Conservation (phyloP, 768 basidiomycete species). For the Podaxis sp. region DNA sequence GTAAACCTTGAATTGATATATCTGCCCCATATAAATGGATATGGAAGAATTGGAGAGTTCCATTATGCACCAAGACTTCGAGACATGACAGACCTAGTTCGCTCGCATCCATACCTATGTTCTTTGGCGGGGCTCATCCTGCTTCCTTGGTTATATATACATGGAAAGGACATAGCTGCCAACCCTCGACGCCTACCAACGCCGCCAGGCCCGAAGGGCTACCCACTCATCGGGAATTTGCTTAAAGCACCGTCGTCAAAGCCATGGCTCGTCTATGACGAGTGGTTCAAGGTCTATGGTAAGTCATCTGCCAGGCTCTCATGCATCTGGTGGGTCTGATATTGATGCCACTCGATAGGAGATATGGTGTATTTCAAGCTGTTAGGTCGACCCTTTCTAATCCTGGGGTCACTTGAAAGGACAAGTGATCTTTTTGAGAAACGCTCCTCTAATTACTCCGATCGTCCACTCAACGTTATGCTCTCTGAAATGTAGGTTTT, state of each 20-base stretch:
- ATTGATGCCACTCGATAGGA: constrained; percentile 2
- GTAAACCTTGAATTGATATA: too few relatives aligned
- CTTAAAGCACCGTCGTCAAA: constrained; percentile 16
- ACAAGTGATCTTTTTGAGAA: constrained; percentile 19
- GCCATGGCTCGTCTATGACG: constrained; percentile 19
- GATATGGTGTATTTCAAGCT: constrained; percentile 19
- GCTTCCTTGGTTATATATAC: not conserved
- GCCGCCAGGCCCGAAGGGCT: constrained; percentile 17
- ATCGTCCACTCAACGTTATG: constrained; percentile 19
- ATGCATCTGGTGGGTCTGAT: not conserved
- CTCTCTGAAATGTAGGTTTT: not conserved
- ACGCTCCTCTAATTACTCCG: constrained; percentile 19
- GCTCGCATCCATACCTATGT: not conserved
- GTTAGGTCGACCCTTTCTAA: constrained; percentile 16
- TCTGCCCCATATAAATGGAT: too few relatives aligned
- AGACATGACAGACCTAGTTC: not conserved
- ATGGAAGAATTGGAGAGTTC: too few relatives aligned
- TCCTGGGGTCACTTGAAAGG: constrained; percentile 11
- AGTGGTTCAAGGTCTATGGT: constrained; percentile 21
- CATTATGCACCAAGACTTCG: too few relatives aligned
- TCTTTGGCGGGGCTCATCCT: not conserved
- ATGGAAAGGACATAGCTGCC: not conserved
- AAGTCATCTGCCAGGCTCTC: not conserved
- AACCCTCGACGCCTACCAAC: constrained; percentile 9
- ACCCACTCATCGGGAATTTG: constrained; percentile 21